phyloP scores from a whole-genome alignment of 805 yeast species.

The Huiozyma naganishii region DNA sequence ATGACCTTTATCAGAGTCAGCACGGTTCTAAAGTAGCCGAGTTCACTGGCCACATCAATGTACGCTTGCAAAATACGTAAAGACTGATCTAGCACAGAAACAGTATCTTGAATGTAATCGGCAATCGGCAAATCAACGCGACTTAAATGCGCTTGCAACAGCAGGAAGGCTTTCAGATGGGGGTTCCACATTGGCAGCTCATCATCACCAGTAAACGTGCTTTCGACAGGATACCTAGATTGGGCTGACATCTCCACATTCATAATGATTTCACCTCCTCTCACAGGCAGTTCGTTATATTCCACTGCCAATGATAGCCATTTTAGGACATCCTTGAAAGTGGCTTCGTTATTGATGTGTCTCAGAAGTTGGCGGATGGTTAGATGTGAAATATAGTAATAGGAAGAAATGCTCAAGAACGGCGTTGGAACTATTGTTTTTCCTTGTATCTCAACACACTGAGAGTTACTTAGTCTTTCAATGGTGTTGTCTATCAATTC shows the following conservation, averaged over 20 bases:
- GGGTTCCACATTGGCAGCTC: constrained; percentile 76
- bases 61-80: constrained; percentile 88
- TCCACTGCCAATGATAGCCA: constrained; percentile 51
- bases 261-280: constrained; percentile 85
- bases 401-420: constrained; percentile 74
- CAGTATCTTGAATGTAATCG: constrained; percentile 88
- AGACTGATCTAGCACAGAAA: constrained; percentile 87
- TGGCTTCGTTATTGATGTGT: constrained; percentile 32
- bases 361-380: constrained; percentile 64
- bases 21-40: constrained; percentile 59
- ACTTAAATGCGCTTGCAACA: constrained; percentile 76
- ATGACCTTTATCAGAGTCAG: constrained; percentile 53
- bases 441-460: constrained; percentile 47
- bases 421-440: constrained; percentile 57
- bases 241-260: constrained; percentile 74
- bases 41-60: constrained; percentile 80
- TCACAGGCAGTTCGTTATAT: constrained; percentile 77
- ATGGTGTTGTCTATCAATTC: constrained; percentile 60
- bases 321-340: constrained; percentile 36
- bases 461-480: constrained; percentile 55
- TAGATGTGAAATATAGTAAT: constrained; percentile 84
- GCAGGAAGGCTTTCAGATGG: constrained; percentile 61
- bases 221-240: constrained; percentile 54
- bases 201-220: constrained; percentile 46
- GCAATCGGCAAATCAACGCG: constrained; percentile 83